A percentile compares a stretch with the other conserved stretches of the same genome.
These are phyloP conservation scores for Pecoramyces ruminantium DNA, from an alignment of 192 early-diverging fungal species.

Conservation along the genomic window DNA sequence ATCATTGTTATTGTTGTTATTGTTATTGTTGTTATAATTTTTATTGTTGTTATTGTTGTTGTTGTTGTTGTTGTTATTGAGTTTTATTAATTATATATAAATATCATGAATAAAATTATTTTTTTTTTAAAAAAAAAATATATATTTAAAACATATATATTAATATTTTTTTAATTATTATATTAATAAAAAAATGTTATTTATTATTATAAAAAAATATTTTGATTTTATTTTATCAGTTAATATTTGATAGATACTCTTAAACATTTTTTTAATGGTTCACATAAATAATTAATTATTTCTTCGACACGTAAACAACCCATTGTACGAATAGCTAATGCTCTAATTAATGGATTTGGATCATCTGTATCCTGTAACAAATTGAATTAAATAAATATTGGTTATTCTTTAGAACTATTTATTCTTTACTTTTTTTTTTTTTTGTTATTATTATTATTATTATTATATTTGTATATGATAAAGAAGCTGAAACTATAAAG, in stretches of 20 bases:
- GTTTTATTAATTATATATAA: too few species aligned
- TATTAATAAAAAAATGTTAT: conserved; percentile 51
- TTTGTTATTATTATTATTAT: not conserved
- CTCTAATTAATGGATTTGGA: conserved; percentile 81
- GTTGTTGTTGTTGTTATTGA: too few species aligned
- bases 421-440: not conserved
- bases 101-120: too few species aligned
- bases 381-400: not conserved
- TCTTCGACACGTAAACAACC: conserved; percentile 90
- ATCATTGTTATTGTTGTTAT: too few species aligned
- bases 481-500: too few species aligned
- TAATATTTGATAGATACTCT: conserved; percentile 7
- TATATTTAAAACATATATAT: too few species aligned
- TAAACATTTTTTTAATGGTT: conserved; percentile 79
- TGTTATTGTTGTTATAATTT: too few species aligned
- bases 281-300: conserved; percentile 81
- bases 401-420: not conserved
- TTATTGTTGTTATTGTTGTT: too few species aligned
- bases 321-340: conserved; percentile 95
- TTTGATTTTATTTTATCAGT: too few species aligned
- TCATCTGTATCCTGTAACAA: conserved; percentile 73
- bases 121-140: too few species aligned
- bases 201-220: too few species aligned
- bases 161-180: too few species aligned
- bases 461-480: not conserved